Evolutionary conservation across 768 basidiomycete genomes (phyloP).

Genomic region (Chalciporus sphaerocephalus): DNA sequence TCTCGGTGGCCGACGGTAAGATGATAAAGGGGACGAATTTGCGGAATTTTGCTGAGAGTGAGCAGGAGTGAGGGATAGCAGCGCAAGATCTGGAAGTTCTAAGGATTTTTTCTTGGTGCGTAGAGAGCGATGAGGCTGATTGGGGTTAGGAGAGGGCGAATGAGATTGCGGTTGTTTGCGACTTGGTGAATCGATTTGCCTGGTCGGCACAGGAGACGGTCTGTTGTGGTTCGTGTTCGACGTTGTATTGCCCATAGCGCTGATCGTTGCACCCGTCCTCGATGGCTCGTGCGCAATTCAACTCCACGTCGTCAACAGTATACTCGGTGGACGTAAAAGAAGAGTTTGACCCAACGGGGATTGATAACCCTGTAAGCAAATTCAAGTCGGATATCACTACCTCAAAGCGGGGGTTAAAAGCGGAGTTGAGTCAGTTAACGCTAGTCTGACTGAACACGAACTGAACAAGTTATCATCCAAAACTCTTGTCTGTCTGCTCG

Average conservation of each 20-base stretch:
- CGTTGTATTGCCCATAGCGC: slow-evolving; percentile 33
- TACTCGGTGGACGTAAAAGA: slow-evolving; percentile 33
- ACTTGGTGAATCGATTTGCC: slow-evolving; percentile 24
- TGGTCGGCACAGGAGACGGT: slow-evolving; percentile 21
- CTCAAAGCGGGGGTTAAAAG: background rate
- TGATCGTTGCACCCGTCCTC: slow-evolving; percentile 18
- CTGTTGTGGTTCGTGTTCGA: slow-evolving; percentile 29
- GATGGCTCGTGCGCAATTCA: slow-evolving; percentile 8
- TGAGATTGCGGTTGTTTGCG: slow-evolving; percentile 20
- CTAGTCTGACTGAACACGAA: too few species aligned
- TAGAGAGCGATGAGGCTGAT: slow-evolving; percentile 54
- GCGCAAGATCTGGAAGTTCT: slow-evolving; percentile 69
- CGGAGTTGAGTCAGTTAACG: background rate
- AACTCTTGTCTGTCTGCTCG: too few species aligned
- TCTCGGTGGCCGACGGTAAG: slow-evolving; percentile 37
- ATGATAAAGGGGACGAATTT: slow-evolving; percentile 40
- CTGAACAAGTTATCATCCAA: too few species aligned
- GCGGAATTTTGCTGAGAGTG: slow-evolving; percentile 34
- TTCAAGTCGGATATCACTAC: background rate
- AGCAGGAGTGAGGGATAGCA: slow-evolving; percentile 44
- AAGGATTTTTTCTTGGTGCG: slow-evolving; percentile 68
- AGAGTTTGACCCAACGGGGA: slow-evolving; percentile 26
- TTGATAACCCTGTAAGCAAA: slow-evolving; percentile 21
- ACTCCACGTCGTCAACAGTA: slow-evolving; percentile 19
- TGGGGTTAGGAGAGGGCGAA: slow-evolving; percentile 40